Percentiles rank a stretch among this genome's conserved stretches.
Evolutionary conservation across 2,329 filamentous ascomycete genomes (phyloP).

Genomic region (Alternaria sp.): DNA sequence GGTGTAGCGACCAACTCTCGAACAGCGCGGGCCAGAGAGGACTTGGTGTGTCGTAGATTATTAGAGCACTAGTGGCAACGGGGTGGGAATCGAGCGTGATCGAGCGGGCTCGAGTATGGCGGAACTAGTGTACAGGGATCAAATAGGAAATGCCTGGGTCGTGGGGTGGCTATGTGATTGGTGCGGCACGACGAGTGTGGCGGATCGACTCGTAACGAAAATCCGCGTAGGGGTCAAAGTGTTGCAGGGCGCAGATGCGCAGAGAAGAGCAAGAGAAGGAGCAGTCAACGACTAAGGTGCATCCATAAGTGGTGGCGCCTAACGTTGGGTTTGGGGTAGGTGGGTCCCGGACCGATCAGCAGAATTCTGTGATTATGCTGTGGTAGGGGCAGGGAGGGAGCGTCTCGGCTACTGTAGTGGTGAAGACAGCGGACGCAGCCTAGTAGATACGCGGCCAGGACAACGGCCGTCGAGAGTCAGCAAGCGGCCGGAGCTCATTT

Average conservation of each 20-base stretch:
- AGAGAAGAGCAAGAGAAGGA: slow-evolving; percentile 46
- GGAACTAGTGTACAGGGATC: slow-evolving; percentile 33
- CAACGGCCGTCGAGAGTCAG: slow-evolving; percentile 37
- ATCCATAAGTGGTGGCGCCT: slow-evolving; percentile 37
- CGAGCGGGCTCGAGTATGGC: slow-evolving; percentile 16
- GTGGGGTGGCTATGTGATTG: slow-evolving; percentile 30
- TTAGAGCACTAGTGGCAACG: slow-evolving; percentile 31
- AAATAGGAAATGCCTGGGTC: slow-evolving; percentile 40
- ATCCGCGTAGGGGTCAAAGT: slow-evolving; percentile 43
- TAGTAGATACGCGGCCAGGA: slow-evolving; percentile 33
- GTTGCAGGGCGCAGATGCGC: slow-evolving; percentile 48
- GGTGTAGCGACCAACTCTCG: slow-evolving; percentile 8
- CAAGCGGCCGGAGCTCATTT: slow-evolving; percentile 36
- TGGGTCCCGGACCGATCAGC: slow-evolving; percentile 33
- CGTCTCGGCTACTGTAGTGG: slow-evolving; percentile 24
- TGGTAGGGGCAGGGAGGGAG: slow-evolving; percentile 22
- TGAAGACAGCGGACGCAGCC: slow-evolving; percentile 27
- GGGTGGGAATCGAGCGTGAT: slow-evolving; percentile 7
- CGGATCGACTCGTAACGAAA: slow-evolving; percentile 36
- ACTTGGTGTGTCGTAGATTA: slow-evolving; percentile 57
- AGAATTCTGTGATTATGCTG: slow-evolving; percentile 34
- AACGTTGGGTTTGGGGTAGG: slow-evolving; percentile 29
- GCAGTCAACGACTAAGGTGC: slow-evolving; percentile 28
- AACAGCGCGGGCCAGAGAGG: slow-evolving; percentile 4
- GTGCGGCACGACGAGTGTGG: slow-evolving; percentile 29